Evolutionary conservation across 768 basidiomycete species (phyloP).

Genomic region (Clitopilus hobsonii): DNA sequence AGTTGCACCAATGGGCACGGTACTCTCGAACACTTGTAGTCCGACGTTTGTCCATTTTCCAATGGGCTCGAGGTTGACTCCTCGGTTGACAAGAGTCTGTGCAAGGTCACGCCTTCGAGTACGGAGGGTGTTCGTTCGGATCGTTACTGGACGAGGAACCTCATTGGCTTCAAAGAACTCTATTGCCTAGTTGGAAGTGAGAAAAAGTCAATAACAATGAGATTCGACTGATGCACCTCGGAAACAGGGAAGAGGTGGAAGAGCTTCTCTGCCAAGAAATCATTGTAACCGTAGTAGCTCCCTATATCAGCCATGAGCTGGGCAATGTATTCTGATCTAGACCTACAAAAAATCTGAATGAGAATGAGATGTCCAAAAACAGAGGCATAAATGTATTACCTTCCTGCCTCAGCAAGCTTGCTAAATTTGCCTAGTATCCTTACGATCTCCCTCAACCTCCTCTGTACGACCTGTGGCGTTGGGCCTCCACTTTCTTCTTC

Average conservation of each 20-base stretch:
- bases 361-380: conserved; percentile 5
- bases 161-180: conserved; percentile 99
- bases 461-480: conserved; percentile 72
- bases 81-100: conserved; percentile 89
- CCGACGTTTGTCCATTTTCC: conserved; percentile 99
- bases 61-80: conserved; percentile 96
- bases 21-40: conserved; percentile 96
- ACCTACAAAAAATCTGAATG: conserved; percentile 36
- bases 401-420: conserved; percentile 57
- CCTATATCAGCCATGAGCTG: conserved; percentile 88
- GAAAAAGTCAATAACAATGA: conserved; percentile 3
- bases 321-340: conserved; percentile 84
- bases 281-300: conserved; percentile 97
- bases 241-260: conserved; percentile 90
- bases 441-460: conserved; percentile 75
- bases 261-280: conserved; percentile 90
- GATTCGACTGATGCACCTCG: conserved; percentile 54
- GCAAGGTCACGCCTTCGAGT: conserved; percentile 92
- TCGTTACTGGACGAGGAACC: conserved; percentile 91
- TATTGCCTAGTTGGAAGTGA: conserved; percentile 59
- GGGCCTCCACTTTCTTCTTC: conserved; percentile 67
- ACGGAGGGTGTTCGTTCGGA: conserved; percentile 94
- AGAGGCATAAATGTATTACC: conserved; percentile 38
- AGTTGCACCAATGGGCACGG: conserved; percentile 94
- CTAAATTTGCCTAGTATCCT: conserved; percentile 71